Conservation (phyloP, 352 stramenopile species). For the Lagenidium sp. region DNA sequence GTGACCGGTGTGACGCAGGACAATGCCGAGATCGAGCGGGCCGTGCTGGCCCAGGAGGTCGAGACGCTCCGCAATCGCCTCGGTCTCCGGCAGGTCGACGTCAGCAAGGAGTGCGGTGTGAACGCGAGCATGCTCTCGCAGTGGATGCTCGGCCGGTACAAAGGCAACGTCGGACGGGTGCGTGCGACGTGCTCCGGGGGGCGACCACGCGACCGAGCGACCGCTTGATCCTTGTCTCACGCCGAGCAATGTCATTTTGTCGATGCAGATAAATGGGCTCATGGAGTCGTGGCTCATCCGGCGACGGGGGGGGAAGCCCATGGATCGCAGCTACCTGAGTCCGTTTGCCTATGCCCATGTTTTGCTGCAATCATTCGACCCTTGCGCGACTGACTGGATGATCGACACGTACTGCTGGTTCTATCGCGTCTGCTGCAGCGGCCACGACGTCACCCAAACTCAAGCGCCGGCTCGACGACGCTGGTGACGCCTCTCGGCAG, state of each 20-base stretch:
- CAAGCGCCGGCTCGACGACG: slow-evolving; percentile 56
- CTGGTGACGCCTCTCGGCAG: slow-evolving; percentile 20
- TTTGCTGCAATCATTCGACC: too few species aligned
- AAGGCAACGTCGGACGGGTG: slow-evolving; percentile 73
- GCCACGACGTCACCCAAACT: slow-evolving; percentile 57
- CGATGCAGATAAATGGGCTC: slow-evolving; percentile 61
- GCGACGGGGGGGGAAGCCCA: slow-evolving; percentile 66
- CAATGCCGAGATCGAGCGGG: slow-evolving; percentile 80
- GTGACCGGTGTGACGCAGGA: slow-evolving; percentile 35
- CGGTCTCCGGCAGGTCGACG: slow-evolving; percentile 68
- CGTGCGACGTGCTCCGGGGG: neutral
- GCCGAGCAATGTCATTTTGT: neutral
- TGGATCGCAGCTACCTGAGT: slow-evolving; percentile 67
- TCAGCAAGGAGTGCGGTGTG: slow-evolving; percentile 80
- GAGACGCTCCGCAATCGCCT: slow-evolving; percentile 64
- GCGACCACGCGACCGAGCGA: neutral
- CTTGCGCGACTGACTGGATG: neutral
- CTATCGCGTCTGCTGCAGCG: slow-evolving; percentile 15
- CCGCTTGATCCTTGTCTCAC: neutral
- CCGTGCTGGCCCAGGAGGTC: slow-evolving; percentile 75
- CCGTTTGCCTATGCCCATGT: too few species aligned
- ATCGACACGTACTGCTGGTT: neutral
- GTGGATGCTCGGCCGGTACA: slow-evolving; percentile 83
- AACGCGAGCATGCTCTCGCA: slow-evolving; percentile 83
- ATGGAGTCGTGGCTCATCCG: slow-evolving; percentile 83